A percentile compares a stretch with the other conserved stretches of the same genome.
These are phyloP conservation scores for Linnemannia hyalina DNA, from an alignment of 192 early-diverging fungal genomes.

Conservation along the genomic window DNA sequence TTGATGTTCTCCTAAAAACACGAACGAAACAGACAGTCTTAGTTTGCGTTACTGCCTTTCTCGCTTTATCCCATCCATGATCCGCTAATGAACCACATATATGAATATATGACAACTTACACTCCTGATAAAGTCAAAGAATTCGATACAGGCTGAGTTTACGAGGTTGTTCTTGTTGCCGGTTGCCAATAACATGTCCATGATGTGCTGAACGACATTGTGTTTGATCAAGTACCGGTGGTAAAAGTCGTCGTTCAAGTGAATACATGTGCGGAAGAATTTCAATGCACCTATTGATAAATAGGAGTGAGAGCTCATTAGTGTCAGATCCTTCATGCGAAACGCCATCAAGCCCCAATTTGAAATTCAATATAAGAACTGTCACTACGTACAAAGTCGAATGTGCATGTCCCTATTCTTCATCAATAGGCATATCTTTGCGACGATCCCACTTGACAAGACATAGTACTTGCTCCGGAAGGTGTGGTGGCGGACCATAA, in stretches of 20 bases:
- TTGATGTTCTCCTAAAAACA: slow-evolving; percentile 71
- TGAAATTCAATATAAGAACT: background rate
- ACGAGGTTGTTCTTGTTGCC: slow-evolving; percentile 84
- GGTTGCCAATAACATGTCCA: slow-evolving; percentile 72
- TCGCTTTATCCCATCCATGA: background rate
- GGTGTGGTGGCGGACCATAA: slow-evolving; percentile 77
- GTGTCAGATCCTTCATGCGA: background rate
- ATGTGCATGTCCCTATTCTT: slow-evolving; percentile 76
- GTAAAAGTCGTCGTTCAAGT: slow-evolving; percentile 87
- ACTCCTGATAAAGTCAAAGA: slow-evolving; percentile 85
- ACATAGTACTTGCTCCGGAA: slow-evolving; percentile 85
- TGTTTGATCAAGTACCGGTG: slow-evolving; percentile 81
- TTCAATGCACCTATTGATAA: slow-evolving; percentile 76
- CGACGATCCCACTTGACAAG: slow-evolving; percentile 70
- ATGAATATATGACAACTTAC: slow-evolving; percentile 65
- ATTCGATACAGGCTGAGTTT: slow-evolving; percentile 91
- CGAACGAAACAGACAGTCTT: background rate
- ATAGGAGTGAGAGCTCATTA: background rate
- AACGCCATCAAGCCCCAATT: background rate
- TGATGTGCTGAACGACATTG: slow-evolving; percentile 76
- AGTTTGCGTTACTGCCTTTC: background rate
- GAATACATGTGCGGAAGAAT: slow-evolving; percentile 83
- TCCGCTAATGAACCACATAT: background rate
- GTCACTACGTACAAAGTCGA: slow-evolving; percentile 69
- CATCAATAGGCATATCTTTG: slow-evolving; percentile 75